phyloP scores from a whole-genome alignment of 148 eudicot species.

The Rhododendron ferrugineum region DNA sequence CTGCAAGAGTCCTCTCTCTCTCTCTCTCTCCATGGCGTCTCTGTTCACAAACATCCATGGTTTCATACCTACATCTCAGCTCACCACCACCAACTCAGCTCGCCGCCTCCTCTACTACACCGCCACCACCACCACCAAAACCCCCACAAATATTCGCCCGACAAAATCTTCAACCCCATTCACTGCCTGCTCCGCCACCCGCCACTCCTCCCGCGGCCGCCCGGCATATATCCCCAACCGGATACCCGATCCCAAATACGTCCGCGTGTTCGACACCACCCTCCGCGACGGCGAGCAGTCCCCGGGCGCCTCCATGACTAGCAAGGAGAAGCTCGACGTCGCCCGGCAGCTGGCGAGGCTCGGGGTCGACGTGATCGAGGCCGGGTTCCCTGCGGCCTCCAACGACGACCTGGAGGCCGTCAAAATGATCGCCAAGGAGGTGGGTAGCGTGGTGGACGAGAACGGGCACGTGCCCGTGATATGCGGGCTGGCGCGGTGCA shows the following conservation, averaged over 20 bases:
- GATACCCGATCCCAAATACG: conserved; percentile 66
- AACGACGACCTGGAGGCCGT: conserved; percentile 80
- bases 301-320: conserved; percentile 90
- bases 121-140: not conserved
- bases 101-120: not conserved
- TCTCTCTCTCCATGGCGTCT: conserved; percentile 13
- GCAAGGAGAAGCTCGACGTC: conserved; percentile 74
- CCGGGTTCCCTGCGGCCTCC: conserved; percentile 87
- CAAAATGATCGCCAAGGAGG: conserved; percentile 55
- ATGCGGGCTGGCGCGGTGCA: conserved; percentile 84
- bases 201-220: conserved; percentile 7
- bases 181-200: conserved; percentile 18
- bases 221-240: conserved; percentile 61
- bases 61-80: not conserved
- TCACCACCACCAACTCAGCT: conserved; percentile 9
- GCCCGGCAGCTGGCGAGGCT: conserved; percentile 67
- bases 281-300: conserved; percentile 95
- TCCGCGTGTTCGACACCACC: conserved; percentile 86
- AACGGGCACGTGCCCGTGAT: conserved; percentile 76
- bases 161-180: not conserved
- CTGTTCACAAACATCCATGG: conserved; percentile 2
- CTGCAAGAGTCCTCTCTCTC: too few species aligned
- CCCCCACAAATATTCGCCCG: not conserved
- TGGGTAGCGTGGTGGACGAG: conserved; percentile 46
- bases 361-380: conserved; percentile 88